Conservation (phyloP, 2,329 filamentous ascomycete genomes). For the Alternaria sp. region DNA sequence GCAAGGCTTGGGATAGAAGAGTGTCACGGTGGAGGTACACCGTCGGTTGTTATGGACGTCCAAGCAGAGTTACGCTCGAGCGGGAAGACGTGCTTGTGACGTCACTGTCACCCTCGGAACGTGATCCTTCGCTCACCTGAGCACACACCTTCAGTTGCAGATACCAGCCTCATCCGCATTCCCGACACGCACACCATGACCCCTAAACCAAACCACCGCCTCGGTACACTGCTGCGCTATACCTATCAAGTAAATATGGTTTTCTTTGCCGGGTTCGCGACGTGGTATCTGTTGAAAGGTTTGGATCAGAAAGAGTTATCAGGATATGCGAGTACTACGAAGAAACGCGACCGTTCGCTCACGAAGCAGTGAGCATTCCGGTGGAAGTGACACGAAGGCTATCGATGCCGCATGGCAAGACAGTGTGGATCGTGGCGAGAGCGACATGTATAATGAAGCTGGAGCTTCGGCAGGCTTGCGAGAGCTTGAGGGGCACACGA, state of each 20-base stretch:
- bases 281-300: constrained; percentile 24
- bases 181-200: constrained; percentile 8
- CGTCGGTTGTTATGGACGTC: not conserved
- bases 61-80: not conserved
- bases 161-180: not conserved
- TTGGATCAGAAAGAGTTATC: not conserved
- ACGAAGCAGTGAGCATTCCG: constrained; percentile 1
- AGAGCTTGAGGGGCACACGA: not conserved
- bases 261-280: constrained; percentile 26
- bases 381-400: not conserved
- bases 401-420: not conserved
- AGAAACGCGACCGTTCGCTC: not conserved
- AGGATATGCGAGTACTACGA: not conserved
- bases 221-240: constrained; percentile 22
- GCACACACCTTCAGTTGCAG: not conserved
- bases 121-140: not conserved
- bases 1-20: not conserved
- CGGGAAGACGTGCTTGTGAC: constrained; percentile 4
- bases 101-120: not conserved
- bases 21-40: not conserved
- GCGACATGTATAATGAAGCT: not conserved
- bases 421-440: not conserved
- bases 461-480: not conserved
- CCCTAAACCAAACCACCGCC: constrained; percentile 7
- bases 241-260: constrained; percentile 27